A percentile compares a stretch with the other conserved stretches of the same genome.
phyloP scores from a whole-genome alignment of 495 filamentous ascomycete genomes.

The Penicillium robsamsonii region DNA sequence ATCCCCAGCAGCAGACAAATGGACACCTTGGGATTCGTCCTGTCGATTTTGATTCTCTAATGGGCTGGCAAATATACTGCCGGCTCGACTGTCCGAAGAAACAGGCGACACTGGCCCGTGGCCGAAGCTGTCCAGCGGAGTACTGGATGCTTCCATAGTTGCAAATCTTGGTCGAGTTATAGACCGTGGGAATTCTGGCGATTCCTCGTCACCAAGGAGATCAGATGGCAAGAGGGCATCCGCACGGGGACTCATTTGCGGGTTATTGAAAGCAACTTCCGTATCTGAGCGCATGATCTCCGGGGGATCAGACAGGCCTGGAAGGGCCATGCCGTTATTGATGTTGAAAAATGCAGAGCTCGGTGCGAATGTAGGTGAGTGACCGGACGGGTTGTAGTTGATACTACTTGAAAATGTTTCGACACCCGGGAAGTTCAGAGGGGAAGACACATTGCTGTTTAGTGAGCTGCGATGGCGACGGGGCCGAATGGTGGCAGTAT shows the following conservation, averaged over 20 bases:
- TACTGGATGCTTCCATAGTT: slow-evolving; percentile 35
- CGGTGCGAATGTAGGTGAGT: slow-evolving; percentile 49
- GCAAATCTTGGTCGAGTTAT: slow-evolving; percentile 40
- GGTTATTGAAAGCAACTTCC: slow-evolving; percentile 55
- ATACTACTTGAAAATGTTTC: slow-evolving; percentile 40
- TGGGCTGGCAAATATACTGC: slow-evolving; percentile 66
- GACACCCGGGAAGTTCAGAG: slow-evolving; percentile 41
- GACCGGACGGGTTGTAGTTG: slow-evolving; percentile 44
- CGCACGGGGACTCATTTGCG: slow-evolving; percentile 79
- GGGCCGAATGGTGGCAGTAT: slow-evolving; percentile 44
- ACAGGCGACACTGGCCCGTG: slow-evolving; percentile 67
- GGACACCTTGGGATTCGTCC: slow-evolving; percentile 33
- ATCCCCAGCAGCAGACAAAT: slow-evolving; percentile 42
- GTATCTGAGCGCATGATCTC: slow-evolving; percentile 42
- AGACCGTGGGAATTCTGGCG: slow-evolving; percentile 50
- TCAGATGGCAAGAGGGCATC: slow-evolving; percentile 75
- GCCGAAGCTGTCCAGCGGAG: slow-evolving; percentile 37
- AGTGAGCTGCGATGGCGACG: slow-evolving; percentile 50
- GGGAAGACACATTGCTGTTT: slow-evolving; percentile 48
- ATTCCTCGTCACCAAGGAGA: slow-evolving; percentile 75
- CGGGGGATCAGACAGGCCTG: slow-evolving; percentile 37
- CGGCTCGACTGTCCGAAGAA: slow-evolving; percentile 61
- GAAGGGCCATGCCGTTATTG: slow-evolving; percentile 54
- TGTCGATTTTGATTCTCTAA: slow-evolving; percentile 60
- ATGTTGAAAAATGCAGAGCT: slow-evolving; percentile 57